A percentile compares a stretch with the other conserved stretches of the same genome.
Evolutionary conservation across 2,329 filamentous ascomycete genomes (phyloP).

Genomic region (Ascochyta fabae): DNA sequence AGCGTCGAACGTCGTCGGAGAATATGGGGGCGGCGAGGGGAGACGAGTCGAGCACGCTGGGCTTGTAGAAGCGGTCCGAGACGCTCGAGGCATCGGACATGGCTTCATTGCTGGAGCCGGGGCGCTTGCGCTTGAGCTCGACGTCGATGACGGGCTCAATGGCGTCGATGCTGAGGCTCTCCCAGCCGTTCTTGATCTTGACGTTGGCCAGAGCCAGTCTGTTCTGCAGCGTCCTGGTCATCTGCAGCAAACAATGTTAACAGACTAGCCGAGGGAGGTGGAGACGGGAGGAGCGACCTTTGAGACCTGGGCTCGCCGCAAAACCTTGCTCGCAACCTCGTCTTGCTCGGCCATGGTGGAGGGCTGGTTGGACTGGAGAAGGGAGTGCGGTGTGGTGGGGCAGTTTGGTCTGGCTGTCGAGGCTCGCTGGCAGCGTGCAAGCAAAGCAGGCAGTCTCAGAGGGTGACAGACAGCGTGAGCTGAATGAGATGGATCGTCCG

Average conservation of each 20-base stretch:
- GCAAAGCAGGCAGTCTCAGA: constrained; percentile 3
- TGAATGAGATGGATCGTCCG: constrained; percentile 16
- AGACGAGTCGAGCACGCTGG: constrained; percentile 77
- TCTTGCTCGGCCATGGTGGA: constrained; percentile 46
- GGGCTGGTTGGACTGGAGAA: constrained; percentile 11
- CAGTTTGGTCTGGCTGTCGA: neutral
- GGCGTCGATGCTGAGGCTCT: constrained; percentile 83
- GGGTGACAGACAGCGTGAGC: constrained; percentile 3
- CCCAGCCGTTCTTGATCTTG: constrained; percentile 95
- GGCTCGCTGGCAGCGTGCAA: neutral
- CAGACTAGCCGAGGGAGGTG: constrained; percentile 8
- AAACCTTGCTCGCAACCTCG: constrained; percentile 52
- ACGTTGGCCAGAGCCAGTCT: constrained; percentile 94
- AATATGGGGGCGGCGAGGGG: constrained; percentile 83
- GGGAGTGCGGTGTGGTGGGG: neutral
- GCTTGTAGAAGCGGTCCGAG: constrained; percentile 76
- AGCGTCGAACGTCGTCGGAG: constrained; percentile 74
- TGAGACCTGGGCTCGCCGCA: constrained; percentile 53
- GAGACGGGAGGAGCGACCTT: constrained; percentile 42
- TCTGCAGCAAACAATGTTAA: constrained; percentile 60
- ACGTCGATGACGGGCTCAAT: constrained; percentile 86
- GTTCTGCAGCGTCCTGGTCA: constrained; percentile 90
- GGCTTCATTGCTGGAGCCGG: constrained; percentile 70
- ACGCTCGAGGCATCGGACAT: constrained; percentile 85
- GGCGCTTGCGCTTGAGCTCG: constrained; percentile 75